phyloP scores from a whole-genome alignment of 306 rosid genomes.

The Psophocarpus tetragonolobus region DNA sequence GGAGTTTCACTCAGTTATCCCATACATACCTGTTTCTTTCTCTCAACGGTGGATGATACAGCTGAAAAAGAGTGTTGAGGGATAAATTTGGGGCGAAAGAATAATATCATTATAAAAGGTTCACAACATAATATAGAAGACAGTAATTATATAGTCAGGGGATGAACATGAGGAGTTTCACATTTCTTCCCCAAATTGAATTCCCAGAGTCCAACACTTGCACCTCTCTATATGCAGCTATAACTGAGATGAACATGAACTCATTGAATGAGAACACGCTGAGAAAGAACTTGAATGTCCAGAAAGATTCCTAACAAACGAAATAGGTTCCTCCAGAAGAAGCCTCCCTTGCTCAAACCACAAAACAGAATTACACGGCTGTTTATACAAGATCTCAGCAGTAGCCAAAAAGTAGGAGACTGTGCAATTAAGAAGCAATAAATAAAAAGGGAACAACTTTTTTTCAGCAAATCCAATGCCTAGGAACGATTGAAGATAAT shows the following conservation, averaged over 20 bases:
- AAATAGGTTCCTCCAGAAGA: neutral
- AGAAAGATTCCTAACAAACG: neutral
- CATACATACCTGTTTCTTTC: neutral
- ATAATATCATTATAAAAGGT: neutral
- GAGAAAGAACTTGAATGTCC: neutral
- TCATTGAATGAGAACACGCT: neutral
- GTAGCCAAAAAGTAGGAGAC: no score
- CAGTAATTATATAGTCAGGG: neutral
- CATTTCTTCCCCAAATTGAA: neutral
- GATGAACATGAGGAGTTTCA: neutral
- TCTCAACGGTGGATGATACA: neutral
- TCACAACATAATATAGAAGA: neutral
- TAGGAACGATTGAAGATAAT: no score
- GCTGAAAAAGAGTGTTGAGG: neutral
- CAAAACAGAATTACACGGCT: no score
- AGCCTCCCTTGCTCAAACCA: neutral
- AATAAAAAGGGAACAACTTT: neutral
- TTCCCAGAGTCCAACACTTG: neutral
- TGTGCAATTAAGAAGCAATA: slow-evolving; percentile 14
- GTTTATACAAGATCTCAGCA: neutral
- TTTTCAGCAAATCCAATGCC: neutral
- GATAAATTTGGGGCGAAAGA: neutral
- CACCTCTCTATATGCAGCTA: neutral
- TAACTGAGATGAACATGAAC: neutral
- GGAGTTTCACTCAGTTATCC: neutral